These are phyloP conservation scores for Boletus vinaceobasis DNA, from an alignment of 768 basidiomycete genomes.

Conservation along the genomic window DNA sequence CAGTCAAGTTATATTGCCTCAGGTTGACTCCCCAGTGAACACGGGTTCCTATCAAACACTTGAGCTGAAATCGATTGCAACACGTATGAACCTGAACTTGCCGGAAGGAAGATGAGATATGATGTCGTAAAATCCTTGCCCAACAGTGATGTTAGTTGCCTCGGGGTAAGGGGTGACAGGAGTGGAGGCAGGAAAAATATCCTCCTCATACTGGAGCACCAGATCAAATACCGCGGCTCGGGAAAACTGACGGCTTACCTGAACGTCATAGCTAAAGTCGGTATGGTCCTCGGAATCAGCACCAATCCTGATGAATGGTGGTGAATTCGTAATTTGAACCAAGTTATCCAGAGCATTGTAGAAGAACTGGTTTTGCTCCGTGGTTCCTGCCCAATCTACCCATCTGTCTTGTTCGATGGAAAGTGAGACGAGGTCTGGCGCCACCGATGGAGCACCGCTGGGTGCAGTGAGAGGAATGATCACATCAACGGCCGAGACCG, in stretches of 20 bases:
- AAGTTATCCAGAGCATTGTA: constrained; percentile 59
- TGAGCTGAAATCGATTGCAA: neutral
- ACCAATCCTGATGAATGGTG: constrained; percentile 58
- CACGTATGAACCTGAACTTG: constrained; percentile 18
- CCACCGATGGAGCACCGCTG: constrained; percentile 33
- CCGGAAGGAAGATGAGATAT: constrained; percentile 51
- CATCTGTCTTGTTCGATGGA: constrained; percentile 71
- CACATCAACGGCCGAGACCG: constrained; percentile 26
- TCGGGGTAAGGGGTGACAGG: constrained; percentile 61
- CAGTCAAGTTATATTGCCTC: constrained; percentile 50
- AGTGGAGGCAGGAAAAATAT: constrained; percentile 47
- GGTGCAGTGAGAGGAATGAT: constrained; percentile 41
- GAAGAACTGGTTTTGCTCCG: constrained; percentile 53
- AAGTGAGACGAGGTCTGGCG: constrained; percentile 53
- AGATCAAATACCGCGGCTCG: constrained; percentile 2
- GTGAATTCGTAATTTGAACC: constrained; percentile 45
- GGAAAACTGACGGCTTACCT: constrained; percentile 31
- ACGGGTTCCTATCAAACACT: constrained; percentile 45
- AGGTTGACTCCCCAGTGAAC: constrained; percentile 70
- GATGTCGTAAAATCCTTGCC: constrained; percentile 52
- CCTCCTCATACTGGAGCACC: constrained; percentile 40
- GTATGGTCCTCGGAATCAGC: constrained; percentile 60
- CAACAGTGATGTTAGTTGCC: constrained; percentile 56
- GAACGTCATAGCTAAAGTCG: constrained; percentile 45
- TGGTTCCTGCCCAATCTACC: constrained; percentile 61